Base-by-base conservation (phyloP, 768 basidiomycete genomes). In the Paxillus involutus region DNA sequence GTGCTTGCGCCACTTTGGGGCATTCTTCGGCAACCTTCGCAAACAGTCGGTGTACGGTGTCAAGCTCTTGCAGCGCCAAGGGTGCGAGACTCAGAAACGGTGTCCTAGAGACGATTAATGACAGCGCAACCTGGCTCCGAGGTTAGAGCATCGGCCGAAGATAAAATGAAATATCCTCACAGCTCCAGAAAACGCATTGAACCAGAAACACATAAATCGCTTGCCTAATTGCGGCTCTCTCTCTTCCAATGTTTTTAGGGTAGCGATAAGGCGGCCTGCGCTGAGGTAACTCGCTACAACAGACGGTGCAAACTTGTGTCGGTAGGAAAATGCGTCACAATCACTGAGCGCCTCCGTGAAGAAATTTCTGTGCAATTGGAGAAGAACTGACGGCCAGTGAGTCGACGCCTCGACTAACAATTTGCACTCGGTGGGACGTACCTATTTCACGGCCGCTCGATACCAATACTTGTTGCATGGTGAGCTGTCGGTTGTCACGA, bases 171-270 rank as follows among this genome's bases (percentile, higher is more conserved):
- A 46, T 13, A 56, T 41, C 75, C 85, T 69, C 65, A 87, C 87
- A 54, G 83, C 83, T 8, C 84, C 84, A 42, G 87, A 87, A 65
- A 87, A 88, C 17, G 81, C 75, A 62, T 89, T 87, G 54, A 85
- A 84, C 88, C 88, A 91, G 61, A 87, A 82, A 64, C 83, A 80
- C 67, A 86, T 77, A 59, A 87, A 85, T 30, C 88, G 78, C 48
- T 79, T 78, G 57, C 81, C 82, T 47, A 89, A 68, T 58, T 84
- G 80, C 8, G 82, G 79, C 63, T 86, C 81, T 56, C 79, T 75
- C 37, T 78, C 71, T 64, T 80, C 84, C 21, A 88, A 69, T 35
- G 73, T 75, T 56, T 83, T 79, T 16, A 87, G 68, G 2, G 80
- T 76, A 58, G 77, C 76, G 30, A 88, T 82, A 48, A 89, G 70